These are phyloP conservation scores for Microcera coccophila DNA, from an alignment of 2,329 filamentous ascomycete species.

Conservation along the genomic window DNA sequence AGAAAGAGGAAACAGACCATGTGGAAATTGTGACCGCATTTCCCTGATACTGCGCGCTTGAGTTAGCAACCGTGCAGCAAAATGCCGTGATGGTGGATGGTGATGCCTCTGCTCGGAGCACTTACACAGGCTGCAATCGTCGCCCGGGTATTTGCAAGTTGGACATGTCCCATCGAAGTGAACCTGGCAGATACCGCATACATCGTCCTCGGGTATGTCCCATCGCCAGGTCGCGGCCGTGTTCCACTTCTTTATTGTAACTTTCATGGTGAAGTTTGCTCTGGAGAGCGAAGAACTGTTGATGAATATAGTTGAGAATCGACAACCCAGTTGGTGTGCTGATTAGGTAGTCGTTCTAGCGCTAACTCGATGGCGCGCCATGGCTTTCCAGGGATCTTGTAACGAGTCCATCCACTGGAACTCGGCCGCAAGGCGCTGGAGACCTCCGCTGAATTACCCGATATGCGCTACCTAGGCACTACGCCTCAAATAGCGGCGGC, in stretches of 20 bases:
- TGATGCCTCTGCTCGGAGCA: conserved; percentile 16
- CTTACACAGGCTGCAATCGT: conserved; percentile 88
- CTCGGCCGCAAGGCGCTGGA: neutral
- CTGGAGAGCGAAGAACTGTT: conserved; percentile 4
- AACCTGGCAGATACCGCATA: conserved; percentile 97
- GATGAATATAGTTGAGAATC: neutral
- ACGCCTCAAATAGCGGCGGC: neutral
- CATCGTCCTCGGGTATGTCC: conserved; percentile 96
- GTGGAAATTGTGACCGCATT: conserved; percentile 96
- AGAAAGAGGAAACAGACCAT: conserved; percentile 59
- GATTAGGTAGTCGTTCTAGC: too few species aligned
- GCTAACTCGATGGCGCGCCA: too few species aligned
- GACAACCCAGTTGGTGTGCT: neutral
- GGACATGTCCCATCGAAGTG: conserved; percentile 98
- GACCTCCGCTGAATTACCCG: neutral
- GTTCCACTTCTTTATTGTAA: conserved; percentile 90
- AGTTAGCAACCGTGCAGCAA: conserved; percentile 14
- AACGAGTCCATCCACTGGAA: neutral
- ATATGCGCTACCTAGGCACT: too few species aligned
- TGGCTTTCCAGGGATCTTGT: neutral
- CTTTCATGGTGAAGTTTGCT: conserved; percentile 65
- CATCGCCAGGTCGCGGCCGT: conserved; percentile 95
- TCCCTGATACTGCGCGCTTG: conserved; percentile 72
- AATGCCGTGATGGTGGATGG: conserved; percentile 15
- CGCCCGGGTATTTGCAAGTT: conserved; percentile 95